Evolutionary conservation across 495 filamentous ascomycete species (phyloP), one percentile per base, ranked within the genome.

Genomic region (Aspergillus olivimuriae): DNA sequence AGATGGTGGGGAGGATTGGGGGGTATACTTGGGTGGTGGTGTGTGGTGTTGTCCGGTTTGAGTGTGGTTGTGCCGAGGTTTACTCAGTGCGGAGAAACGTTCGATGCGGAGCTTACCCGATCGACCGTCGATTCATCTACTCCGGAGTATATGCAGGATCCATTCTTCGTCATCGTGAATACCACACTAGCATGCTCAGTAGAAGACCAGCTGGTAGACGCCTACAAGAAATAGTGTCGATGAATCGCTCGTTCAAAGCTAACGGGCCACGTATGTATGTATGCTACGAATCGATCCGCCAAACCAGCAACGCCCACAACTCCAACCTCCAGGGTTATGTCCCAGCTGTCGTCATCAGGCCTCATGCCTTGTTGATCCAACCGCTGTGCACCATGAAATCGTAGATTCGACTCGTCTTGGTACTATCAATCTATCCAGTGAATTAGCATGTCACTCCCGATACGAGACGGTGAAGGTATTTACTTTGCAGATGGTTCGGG

Each of bases 341-440:
- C 11, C 24, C 24, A 28, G 24, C 24, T 11, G 5, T n/a, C n/a
- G n/a, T n/a, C n/a, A n/a, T n/a, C n/a, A n/a, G n/a, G n/a, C 50
- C 24, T 11, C 62, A 79, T 11, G 63, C 74, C 68, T 90, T 94
- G 22, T 76, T 81, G 43, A 96, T 86, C 92, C 92, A 97, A 7
- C 92, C 92, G 33, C 80, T 82, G 56, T 89, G 83, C 22, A 92
- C 85, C 68, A 95, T 90, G 61, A 97, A 98, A 54, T 97, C 92
- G 58, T 88, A 95, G 34, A 97, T 80, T 49, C 84, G 77, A 32
- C 73, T 72, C 6, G 73, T 68, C 56, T 85, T 88, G 14, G 75
- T 75, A 19, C 66, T 65, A 62, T 87, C 82, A 48, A 87, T 80
- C 76, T 81, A 35, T 23, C 17, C 20, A n/a, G n/a, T n/a, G 18